Evolutionary conservation across 306 rosid genomes (phyloP).

Genomic region (Neltuma alba): DNA sequence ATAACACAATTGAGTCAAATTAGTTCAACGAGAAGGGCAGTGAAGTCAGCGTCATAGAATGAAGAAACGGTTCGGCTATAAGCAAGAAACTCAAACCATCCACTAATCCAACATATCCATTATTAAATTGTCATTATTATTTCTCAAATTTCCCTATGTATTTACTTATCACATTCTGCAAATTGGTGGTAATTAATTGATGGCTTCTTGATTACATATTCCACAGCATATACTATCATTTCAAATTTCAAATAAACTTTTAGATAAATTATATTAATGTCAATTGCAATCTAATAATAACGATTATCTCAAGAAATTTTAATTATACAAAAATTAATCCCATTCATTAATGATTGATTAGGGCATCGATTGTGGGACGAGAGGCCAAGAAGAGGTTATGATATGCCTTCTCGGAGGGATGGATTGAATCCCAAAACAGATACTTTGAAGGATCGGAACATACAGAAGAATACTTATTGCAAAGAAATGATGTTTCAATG

Average conservation of each 20-base stretch:
- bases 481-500: constrained; percentile 52
- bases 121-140: too few relatives aligned
- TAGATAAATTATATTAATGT: neutral
- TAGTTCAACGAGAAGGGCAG: too few relatives aligned
- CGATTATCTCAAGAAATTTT: neutral
- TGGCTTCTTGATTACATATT: neutral
- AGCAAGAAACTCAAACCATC: too few relatives aligned
- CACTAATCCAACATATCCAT: too few relatives aligned
- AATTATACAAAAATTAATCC: neutral
- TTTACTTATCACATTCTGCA: neutral
- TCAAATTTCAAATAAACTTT: neutral
- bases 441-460: constrained; percentile 65
- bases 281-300: neutral
- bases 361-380: constrained; percentile 42
- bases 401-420: constrained; percentile 61
- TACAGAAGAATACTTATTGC: constrained; percentile 42
- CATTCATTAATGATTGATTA: constrained; percentile 38
- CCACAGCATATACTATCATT: neutral
- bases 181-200: too few relatives aligned
- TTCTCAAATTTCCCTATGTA: too few relatives aligned
- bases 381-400: constrained; percentile 28
- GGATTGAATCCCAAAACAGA: constrained; percentile 79
- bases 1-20: too few relatives aligned
- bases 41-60: too few relatives aligned
- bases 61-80: too few relatives aligned